Base-by-base conservation (phyloP, 2,329 filamentous ascomycete species). In the Dothideomycetes sp. region DNA sequence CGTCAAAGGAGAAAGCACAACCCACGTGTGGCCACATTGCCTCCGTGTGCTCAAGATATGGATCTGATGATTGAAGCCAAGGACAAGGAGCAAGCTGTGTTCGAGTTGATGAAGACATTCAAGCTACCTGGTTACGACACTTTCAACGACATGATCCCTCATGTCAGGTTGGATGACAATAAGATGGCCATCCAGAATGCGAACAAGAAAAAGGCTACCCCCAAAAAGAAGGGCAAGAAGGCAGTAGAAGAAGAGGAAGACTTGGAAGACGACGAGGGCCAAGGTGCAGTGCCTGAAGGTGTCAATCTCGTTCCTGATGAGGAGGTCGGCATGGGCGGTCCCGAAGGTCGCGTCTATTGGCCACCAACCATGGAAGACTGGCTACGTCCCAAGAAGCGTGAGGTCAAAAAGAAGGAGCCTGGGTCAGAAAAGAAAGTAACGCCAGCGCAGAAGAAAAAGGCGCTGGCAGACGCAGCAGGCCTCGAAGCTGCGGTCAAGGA, bases 61-160 rank as follows among this genome's bases (percentile, higher is more conserved):
- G 89, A 95, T 55, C 69, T 96, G n/a, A 96, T 96, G 89, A 95
- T 96, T 45, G 89, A 96, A 64, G 89, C 89, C 33, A 96, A 96
- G 59, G 89, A 95, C 56, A 96, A 96, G 62, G 89, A 96, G 58
- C 89, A 96, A 60, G 87, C 89, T 0, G 86, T 95, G 0, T 94
- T 96, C 53, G 86, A 94, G 49, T 70, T 96, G 13, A 95, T 95
- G 87, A 74, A 82, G 16, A 87, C 71, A 0, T 94, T 87, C 59
- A 87, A 81, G 52, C 69, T 96, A 0, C 84, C 87, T 0, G 87
- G 87, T 0, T 84, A 79, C 63, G 71, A 91, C 15, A 72, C 63
- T 0, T 78, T 93, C 56, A 82, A 82, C 50, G 78, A 93, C 41
- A 67, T 96, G 2, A 68, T 89, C 2, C 87, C 88, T 0, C 74